A percentile compares a stretch with the other conserved stretches of the same genome.
phyloP scores from a whole-genome alignment of 2,329 filamentous ascomycete genomes.

The Beauveria scarabaeidicola region DNA sequence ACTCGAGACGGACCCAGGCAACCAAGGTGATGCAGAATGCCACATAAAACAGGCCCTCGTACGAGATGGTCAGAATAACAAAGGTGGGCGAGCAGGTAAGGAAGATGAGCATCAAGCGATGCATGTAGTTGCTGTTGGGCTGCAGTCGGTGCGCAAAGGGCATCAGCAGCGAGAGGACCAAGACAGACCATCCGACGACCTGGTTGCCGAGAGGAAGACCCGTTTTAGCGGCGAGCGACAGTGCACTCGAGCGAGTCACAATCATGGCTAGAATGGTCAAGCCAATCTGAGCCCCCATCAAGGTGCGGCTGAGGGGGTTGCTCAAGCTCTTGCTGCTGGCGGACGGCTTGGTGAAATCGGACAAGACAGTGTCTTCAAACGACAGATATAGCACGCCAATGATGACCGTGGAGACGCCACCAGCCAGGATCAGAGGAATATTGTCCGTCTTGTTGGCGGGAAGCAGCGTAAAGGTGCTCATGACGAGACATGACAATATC shows the following conservation, averaged over 20 bases:
- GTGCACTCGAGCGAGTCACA: slow-evolving; percentile 78
- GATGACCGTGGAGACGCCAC: slow-evolving; percentile 68
- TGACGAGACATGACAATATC: slow-evolving; percentile 66
- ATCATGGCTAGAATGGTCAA: slow-evolving; percentile 73
- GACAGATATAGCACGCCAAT: slow-evolving; percentile 70
- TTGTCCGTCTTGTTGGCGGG: slow-evolving; percentile 81
- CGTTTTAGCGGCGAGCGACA: slow-evolving; percentile 74
- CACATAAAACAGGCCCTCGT: slow-evolving; percentile 93
- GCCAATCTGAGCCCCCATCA: slow-evolving; percentile 67
- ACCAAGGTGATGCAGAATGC: slow-evolving; percentile 75
- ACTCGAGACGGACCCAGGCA: slow-evolving; percentile 87
- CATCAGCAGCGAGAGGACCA: slow-evolving; percentile 66
- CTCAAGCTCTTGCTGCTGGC: slow-evolving; percentile 22
- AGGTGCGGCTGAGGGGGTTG: slow-evolving; percentile 40
- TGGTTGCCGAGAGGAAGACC: slow-evolving; percentile 86
- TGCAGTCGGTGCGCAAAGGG: slow-evolving; percentile 74
- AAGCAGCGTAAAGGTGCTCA: slow-evolving; percentile 87
- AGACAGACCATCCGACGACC: slow-evolving; percentile 71
- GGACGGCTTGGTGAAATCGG: slow-evolving; percentile 26
- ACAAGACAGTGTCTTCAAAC: slow-evolving; percentile 59
- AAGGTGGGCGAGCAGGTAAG: slow-evolving; percentile 88
- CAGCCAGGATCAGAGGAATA: slow-evolving; percentile 60
- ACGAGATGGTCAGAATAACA: slow-evolving; percentile 93
- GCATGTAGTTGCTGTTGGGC: slow-evolving; percentile 80
- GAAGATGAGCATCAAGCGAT: slow-evolving; percentile 82